Conservation (phyloP, 148 eudicot species). For the Camellia sinensis region DNA sequence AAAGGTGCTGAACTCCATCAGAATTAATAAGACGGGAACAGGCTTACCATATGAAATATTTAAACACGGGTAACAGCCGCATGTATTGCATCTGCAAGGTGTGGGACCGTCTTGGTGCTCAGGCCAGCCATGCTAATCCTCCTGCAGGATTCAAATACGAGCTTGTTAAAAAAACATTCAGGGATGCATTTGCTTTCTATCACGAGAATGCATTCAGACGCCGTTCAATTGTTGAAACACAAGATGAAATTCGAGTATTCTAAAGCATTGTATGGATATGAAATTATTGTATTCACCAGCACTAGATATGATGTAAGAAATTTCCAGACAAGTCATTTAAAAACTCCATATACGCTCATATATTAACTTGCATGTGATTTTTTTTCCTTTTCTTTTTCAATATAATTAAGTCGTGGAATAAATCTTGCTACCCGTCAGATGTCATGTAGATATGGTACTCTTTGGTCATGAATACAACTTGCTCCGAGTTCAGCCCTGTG, state of each 20-base stretch:
- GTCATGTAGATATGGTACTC: slow-evolving; percentile 99
- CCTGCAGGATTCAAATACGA: slow-evolving; percentile 36
- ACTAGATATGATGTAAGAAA: no score
- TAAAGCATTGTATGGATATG: no score
- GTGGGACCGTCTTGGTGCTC: slow-evolving; percentile 83
- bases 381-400: no score
- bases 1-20: neutral
- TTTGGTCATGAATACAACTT: slow-evolving; percentile 90
- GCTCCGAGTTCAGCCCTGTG: slow-evolving; percentile 82
- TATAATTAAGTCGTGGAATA: neutral
- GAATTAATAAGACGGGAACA: slow-evolving; percentile 8
- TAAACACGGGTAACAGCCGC: slow-evolving; percentile 73
- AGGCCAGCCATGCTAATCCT: slow-evolving; percentile 99
- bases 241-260: neutral
- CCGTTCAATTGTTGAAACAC: neutral
- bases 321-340: no score
- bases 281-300: no score
- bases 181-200: neutral
- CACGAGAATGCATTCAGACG: neutral
- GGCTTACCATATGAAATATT: slow-evolving; percentile 2
- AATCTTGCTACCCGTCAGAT: slow-evolving; percentile 75
- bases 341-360: no score
- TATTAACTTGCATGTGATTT: no score
- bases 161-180: neutral
- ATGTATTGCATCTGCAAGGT: slow-evolving; percentile 92